phyloP scores from a whole-genome alignment of 768 basidiomycete species.

The Suillus occidentalis region DNA sequence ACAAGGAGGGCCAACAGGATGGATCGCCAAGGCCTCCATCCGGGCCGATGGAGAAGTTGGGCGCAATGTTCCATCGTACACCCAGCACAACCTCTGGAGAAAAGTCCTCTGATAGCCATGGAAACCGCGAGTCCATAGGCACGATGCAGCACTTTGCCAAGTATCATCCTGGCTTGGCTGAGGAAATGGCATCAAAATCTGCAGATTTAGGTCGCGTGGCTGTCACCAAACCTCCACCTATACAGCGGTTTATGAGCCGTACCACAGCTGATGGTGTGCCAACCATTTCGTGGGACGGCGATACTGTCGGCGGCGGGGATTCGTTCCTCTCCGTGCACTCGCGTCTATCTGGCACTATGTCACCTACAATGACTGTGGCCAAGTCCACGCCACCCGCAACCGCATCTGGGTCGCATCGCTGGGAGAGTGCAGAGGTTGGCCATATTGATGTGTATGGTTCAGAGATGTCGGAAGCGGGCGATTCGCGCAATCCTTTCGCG shows the following conservation, averaged over 20 bases:
- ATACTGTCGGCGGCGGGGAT: conserved; percentile 42
- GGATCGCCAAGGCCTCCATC: conserved; percentile 35
- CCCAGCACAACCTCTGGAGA: conserved; percentile 55
- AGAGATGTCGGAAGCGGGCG: conserved; percentile 1
- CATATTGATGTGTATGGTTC: conserved; percentile 34
- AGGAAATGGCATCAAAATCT: conserved; percentile 46
- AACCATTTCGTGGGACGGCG: conserved; percentile 54
- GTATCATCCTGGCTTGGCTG: conserved; percentile 56
- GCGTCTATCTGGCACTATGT: conserved; percentile 45
- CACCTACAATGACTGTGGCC: conserved; percentile 50
- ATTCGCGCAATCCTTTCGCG: conserved; percentile 28
- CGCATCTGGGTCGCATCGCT: conserved; percentile 50
- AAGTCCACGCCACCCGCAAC: conserved; percentile 64
- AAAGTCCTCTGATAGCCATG: conserved; percentile 40
- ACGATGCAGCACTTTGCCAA: conserved; percentile 49
- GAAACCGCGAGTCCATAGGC: conserved; percentile 28
- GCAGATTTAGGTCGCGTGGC: conserved; percentile 22
- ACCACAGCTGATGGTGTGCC: conserved; percentile 37
- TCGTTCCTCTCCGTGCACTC: conserved; percentile 52
- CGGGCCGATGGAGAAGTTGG: conserved; percentile 59
- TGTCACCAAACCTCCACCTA: conserved; percentile 30
- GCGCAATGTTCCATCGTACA: conserved; percentile 59
- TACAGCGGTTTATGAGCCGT: conserved; percentile 45
- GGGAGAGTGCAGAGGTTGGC: conserved; percentile 71
- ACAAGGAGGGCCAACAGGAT: conserved; percentile 44